Conservation (phyloP, 176 grass and related monocot genomes). For the Pharus latifolius region DNA sequence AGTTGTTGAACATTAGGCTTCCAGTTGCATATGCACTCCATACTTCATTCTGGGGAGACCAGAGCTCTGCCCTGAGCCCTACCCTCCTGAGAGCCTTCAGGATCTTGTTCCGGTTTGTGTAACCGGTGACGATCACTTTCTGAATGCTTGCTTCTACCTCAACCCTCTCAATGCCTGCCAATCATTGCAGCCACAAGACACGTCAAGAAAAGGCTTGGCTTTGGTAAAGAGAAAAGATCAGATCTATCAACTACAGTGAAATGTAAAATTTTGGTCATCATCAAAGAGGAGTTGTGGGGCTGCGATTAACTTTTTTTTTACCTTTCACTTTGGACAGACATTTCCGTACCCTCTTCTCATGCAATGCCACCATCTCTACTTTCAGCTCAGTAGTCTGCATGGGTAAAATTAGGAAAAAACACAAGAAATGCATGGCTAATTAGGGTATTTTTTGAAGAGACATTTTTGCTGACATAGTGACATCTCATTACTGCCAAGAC, state of each 20-base stretch:
- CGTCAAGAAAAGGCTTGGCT: neutral
- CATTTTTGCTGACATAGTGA: neutral
- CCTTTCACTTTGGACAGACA: conserved; percentile 99
- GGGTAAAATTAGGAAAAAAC: conserved; percentile 13
- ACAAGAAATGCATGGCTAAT: conserved; percentile 7
- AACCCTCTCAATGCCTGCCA: conserved; percentile 81
- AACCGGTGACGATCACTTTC: conserved; percentile 88
- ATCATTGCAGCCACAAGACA: conserved; percentile 1
- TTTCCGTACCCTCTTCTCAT: conserved; percentile 93
- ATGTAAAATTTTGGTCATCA: neutral
- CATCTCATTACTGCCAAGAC: neutral
- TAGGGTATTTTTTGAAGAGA: neutral
- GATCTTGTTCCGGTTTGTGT: conserved; percentile 89
- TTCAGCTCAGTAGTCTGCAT: conserved; percentile 88
- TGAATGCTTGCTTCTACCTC: conserved; percentile 89
- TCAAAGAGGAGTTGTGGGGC: neutral
- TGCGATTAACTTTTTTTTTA: conserved; percentile 21
- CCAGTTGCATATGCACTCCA: conserved; percentile 74
- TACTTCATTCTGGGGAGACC: conserved; percentile 88
- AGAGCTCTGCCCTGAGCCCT: conserved; percentile 72
- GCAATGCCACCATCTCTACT: conserved; percentile 94
- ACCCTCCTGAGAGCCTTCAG: conserved; percentile 93
- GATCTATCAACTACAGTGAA: conserved; percentile 4
- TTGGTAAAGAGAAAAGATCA: conserved; percentile 20
- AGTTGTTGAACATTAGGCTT: conserved; percentile 70